Conservation (phyloP, 352 stramenopile genomes). For the Phytophthora sansomeana region DNA sequence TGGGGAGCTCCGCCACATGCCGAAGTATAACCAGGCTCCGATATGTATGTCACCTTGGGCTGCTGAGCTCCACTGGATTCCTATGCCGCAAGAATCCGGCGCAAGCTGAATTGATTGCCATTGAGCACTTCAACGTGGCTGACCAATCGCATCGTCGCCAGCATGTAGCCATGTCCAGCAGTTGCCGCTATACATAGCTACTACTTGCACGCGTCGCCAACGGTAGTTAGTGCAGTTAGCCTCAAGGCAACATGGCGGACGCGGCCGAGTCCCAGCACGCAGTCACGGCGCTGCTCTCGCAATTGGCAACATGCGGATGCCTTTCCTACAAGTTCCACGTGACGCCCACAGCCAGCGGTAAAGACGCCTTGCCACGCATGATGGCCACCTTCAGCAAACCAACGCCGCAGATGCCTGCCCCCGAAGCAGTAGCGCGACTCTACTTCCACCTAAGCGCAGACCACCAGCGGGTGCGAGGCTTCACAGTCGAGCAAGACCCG, state of each 20-base stretch:
- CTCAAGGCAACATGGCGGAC: slow-evolving; percentile 24
- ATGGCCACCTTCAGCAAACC: slow-evolving; percentile 75
- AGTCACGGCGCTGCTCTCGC: slow-evolving; percentile 53
- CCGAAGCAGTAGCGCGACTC: slow-evolving; percentile 63
- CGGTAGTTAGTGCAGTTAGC: not conserved
- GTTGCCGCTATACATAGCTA: slow-evolving; percentile 12
- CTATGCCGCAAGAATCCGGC: slow-evolving; percentile 22
- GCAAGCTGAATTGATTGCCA: not conserved
- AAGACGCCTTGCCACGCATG: slow-evolving; percentile 49
- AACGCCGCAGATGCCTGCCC: slow-evolving; percentile 40
- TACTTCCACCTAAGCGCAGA: slow-evolving; percentile 59
- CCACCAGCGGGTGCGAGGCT: slow-evolving; percentile 54
- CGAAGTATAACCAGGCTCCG: slow-evolving; percentile 3
- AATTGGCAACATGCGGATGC: slow-evolving; percentile 39
- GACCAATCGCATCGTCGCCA: slow-evolving; percentile 10
- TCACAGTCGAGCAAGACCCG: slow-evolving; percentile 69
- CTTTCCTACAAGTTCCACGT: slow-evolving; percentile 76
- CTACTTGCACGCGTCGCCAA: not conserved
- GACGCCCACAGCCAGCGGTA: slow-evolving; percentile 34
- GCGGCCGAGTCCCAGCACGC: slow-evolving; percentile 50
- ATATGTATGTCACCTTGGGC: slow-evolving; percentile 2
- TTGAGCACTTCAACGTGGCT: slow-evolving; percentile 25
- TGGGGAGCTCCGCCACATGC: slow-evolving; percentile 1
- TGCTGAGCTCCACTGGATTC: not conserved
- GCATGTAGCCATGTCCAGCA: not conserved